Conservation (phyloP, 2,329 filamentous ascomycete genomes). For the Aspergillus texensis region DNA sequence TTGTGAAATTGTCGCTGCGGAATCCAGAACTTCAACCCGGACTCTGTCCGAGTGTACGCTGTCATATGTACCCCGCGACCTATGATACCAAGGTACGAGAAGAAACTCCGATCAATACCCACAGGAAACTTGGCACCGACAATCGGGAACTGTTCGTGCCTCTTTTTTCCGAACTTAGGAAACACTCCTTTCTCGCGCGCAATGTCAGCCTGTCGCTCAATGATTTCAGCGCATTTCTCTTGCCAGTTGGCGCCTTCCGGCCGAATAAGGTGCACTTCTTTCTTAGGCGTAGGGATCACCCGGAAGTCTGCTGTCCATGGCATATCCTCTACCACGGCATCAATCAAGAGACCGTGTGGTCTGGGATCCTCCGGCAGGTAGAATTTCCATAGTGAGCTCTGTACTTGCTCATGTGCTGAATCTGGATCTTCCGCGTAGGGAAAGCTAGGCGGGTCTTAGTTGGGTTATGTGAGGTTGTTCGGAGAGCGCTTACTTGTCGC, state of each 20-base stretch:
- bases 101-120: constrained; percentile 9
- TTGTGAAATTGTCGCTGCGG: constrained; percentile 10
- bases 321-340: constrained; percentile 9
- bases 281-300: background rate
- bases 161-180: constrained; percentile 2
- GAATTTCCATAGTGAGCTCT: constrained; percentile 12
- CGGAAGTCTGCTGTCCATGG: constrained; percentile 15
- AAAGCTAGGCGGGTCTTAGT: constrained; percentile 2
- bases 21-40: constrained; percentile 11
- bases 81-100: constrained; percentile 11
- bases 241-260: constrained; percentile 1
- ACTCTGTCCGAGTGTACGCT: constrained; percentile 1
- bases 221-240: constrained; percentile 5
- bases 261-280: constrained; percentile 10
- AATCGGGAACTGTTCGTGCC: constrained; percentile 11
- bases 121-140: constrained; percentile 10
- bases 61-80: constrained; percentile 15
- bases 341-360: constrained; percentile 12
- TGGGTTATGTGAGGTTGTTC: background rate
- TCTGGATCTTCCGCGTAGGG: constrained; percentile 14
- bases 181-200: constrained; percentile 7
- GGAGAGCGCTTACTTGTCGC: constrained; percentile 5
- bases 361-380: constrained; percentile 12
- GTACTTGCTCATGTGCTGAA: background rate
- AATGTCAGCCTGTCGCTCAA: constrained; percentile 5